phyloP scores from a whole-genome alignment of 1,284 basidiomycete species.

The Rhodofomes roseus region DNA sequence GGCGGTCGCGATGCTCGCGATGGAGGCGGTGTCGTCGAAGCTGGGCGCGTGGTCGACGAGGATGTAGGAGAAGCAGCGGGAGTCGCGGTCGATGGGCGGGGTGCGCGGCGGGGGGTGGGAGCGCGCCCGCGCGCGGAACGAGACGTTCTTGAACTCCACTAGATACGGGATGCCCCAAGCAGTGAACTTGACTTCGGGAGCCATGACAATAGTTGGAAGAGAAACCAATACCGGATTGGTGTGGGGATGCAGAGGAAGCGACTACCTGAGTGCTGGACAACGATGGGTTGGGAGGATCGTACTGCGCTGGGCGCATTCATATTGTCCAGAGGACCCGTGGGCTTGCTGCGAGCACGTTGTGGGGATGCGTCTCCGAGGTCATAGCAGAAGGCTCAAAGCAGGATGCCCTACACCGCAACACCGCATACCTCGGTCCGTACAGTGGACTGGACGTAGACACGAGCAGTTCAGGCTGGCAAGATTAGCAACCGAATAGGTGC shows the following conservation, averaged over 20 bases:
- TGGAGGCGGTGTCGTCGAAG: neutral
- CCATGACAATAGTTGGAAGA: constrained; percentile 16
- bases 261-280: neutral
- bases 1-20: constrained; percentile 15
- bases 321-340: neutral
- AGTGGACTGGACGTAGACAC: neutral
- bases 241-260: neutral
- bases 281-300: neutral
- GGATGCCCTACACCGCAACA: neutral
- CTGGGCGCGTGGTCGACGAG: constrained; percentile 2
- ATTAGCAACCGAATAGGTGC: neutral
- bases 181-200: constrained; percentile 37
- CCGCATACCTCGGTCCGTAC: neutral
- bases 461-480: neutral
- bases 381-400: neutral
- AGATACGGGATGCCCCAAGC: constrained; percentile 38
- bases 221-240: constrained; percentile 23
- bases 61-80: constrained; percentile 1
- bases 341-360: neutral
- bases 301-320: neutral
- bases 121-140: constrained; percentile 26
- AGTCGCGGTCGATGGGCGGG: neutral
- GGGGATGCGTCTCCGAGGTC: neutral
- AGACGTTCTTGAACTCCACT: constrained; percentile 42
- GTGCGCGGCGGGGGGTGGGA: constrained; percentile 7